Evolutionary conservation across 2,329 filamentous ascomycete species (phyloP), one percentile per base, ranked within the genome.

Genomic region (Arthrocladium fulminans): DNA sequence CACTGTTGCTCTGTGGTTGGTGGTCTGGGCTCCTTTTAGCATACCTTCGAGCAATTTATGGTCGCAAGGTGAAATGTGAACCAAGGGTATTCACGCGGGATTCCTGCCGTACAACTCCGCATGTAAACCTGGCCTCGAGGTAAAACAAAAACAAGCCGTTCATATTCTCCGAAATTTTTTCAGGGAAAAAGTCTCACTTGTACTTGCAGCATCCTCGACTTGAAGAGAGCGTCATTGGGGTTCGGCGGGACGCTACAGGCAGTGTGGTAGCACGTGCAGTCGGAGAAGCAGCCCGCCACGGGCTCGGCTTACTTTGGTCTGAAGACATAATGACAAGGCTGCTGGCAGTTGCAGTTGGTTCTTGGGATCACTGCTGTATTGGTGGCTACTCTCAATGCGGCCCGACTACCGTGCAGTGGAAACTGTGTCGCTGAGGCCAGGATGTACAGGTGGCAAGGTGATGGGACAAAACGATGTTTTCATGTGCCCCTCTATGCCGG

Each of bases 81-180:
- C 15, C 19, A 20, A 41, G n/a, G 19, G 13, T n/a, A 13, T 34
- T 20, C 27, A 23, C 25, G 39, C 42, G 42, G 42, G 42, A 45
- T 45, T 45, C 42, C 29, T 23, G 42, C 42, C 42, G 42, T 45
- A 17, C 10, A 45, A 45, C 27, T 45, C 42, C 42, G 42, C 42
- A 35, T 10, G 8, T 13, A 25, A 45, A 23, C 41, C 7, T 32
- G 3, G 25, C 32, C 13, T 42, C 20, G 39, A 25, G 22, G 39
- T 20, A 13, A 10, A 23, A 12, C 22, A n/a, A n/a, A n/a, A n/a
- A 37, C 13, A 17, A 7, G 32, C n/a, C 32, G n/a, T 37, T 13
- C 13, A n/a, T 6, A 7, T 37, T 37, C 6, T 15, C 20, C 5
- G 32, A 37, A 37, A 37, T 6, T 13, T 17, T 17, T 37, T 13